These are phyloP conservation scores for Novakomyces olei DNA, from an alignment of 805 yeast genomes.

Conservation along the genomic window DNA sequence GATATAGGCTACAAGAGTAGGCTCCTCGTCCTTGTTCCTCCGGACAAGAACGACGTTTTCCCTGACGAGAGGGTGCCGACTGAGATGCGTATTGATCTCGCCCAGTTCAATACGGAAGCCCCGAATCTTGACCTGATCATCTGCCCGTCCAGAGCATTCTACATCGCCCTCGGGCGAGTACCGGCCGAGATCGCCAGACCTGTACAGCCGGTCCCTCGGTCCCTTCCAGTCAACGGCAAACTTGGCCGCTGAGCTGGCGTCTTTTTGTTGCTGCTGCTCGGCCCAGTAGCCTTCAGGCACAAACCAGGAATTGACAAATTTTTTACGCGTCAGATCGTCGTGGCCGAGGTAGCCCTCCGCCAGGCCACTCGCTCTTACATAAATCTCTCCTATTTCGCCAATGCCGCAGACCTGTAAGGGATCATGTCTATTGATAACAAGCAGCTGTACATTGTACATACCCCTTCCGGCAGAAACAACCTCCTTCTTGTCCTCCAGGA, in stretches of 20 bases:
- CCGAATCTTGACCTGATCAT: constrained; percentile 93
- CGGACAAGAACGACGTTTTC: constrained; percentile 84
- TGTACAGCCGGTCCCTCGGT: constrained; percentile 83
- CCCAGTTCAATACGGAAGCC: constrained; percentile 97
- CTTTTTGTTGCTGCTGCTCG: too few species aligned
- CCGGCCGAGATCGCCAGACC: constrained; percentile 95
- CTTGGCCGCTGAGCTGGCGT: constrained; percentile 42
- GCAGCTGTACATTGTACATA: constrained; percentile 81
- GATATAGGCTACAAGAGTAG: constrained; percentile 70
- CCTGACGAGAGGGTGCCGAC: constrained; percentile 79
- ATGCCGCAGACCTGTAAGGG: constrained; percentile 84
- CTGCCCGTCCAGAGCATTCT: constrained; percentile 97
- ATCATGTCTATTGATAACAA: constrained; percentile 82
- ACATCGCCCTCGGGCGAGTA: constrained; percentile 93
- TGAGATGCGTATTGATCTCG: constrained; percentile 90
- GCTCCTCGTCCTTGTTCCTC: constrained; percentile 81
- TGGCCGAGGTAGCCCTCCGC: constrained; percentile 90
- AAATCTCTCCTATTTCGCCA: constrained; percentile 97
- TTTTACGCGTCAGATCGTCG: constrained; percentile 69
- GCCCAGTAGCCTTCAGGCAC: constrained; percentile 24
- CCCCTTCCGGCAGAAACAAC: constrained; percentile 98
- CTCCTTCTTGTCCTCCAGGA: constrained; percentile 69
- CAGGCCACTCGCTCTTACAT: constrained; percentile 93
- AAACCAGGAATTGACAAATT: constrained; percentile 84
- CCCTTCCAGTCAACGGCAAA: constrained; percentile 79